Base-by-base conservation (phyloP, 139 green algal genomes). In the Limnomonas spitsbergensis region DNA sequence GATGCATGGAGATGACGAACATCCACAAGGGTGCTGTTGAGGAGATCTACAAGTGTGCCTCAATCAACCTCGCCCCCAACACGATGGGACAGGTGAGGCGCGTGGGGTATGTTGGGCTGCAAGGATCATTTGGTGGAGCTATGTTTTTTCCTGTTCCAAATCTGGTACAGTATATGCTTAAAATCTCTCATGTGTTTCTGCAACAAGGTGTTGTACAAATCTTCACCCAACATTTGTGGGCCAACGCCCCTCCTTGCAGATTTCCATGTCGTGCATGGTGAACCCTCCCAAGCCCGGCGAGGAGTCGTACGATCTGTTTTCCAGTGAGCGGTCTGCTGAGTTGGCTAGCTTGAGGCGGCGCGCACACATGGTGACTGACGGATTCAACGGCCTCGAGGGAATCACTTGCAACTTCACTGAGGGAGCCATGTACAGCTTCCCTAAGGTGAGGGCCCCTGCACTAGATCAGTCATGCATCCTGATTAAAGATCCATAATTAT, bases 1-100 rank as follows among this genome's bases (percentile, higher is more conserved):
- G 93, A 4, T 97, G 95, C 83, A 84, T 97, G n/a, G 93, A 97
- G 86, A 84, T 95, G 84, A 90, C 53, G 75, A 96, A 96, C 86
- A 91, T 96, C 75, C 88, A 96, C 84, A 88, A 86, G 3, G 88
- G 83, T 70, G 81, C 90, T 1, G 53, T 92, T 1, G 93, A 94
- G 40, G 83, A 96, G 84, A 39, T 96, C 1, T 96, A 96, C 86
- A 97, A 97, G 90, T 86, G 92, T 37, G 84, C 83, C 3, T 95
- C 89, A 32, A 91, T 97, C 86, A 94, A 91, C 79, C 87, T 97
- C 14, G 91, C 80, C 76, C 91, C 93, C 54, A 96, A 96, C 85
- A 89, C 90, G 37, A 85, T 88, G 1, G 93, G 93, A 2, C 93
- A 97, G 73, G 70, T 77, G 4, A 53, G 36, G 9, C 7, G 36